phyloP scores from a whole-genome alignment of 202 grass and related monocot species.

The Panicum hallii region DNA sequence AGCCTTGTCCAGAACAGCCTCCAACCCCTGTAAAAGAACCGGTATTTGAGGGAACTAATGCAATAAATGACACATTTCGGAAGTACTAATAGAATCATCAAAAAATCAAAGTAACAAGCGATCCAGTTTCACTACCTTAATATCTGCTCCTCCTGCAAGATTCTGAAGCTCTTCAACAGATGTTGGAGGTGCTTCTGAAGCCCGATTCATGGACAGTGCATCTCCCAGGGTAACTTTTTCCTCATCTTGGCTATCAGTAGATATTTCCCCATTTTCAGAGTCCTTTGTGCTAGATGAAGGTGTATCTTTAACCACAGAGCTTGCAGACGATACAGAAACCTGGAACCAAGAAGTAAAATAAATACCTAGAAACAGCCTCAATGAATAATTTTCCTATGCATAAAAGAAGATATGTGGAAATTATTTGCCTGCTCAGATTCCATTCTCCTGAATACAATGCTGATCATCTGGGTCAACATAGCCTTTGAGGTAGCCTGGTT shows the following conservation, averaged over 20 bases:
- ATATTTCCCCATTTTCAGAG: constrained; percentile 80
- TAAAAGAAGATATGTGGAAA: constrained; percentile 31
- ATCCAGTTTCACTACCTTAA: constrained; percentile 69
- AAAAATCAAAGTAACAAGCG: constrained; percentile 35
- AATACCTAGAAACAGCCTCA: constrained; percentile 25
- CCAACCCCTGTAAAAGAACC: constrained; percentile 80
- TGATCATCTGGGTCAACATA: constrained; percentile 99
- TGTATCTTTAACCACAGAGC: constrained; percentile 48
- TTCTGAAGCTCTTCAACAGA: constrained; percentile 98
- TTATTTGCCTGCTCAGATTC: constrained; percentile 76
- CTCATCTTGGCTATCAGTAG: constrained; percentile 65
- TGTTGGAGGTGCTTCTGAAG: constrained; percentile 66
- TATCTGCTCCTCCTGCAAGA: constrained; percentile 96
- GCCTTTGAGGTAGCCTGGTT: constrained; percentile 99
- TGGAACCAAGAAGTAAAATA: constrained; percentile 44
- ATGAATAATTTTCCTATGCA: constrained; percentile 16
- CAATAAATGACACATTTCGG: constrained; percentile 32
- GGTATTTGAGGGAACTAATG: constrained; percentile 35
- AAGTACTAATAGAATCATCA: background rate
- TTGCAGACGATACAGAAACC: constrained; percentile 59
- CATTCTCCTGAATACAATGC: constrained; percentile 97
- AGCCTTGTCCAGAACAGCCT: constrained; percentile 98
- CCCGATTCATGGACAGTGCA: constrained; percentile 69
- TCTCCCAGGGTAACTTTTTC: constrained; percentile 79
- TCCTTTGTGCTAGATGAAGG: constrained; percentile 58